phyloP scores from a whole-genome alignment of 305 asterid genomes.

The Rubia tinctorum region DNA sequence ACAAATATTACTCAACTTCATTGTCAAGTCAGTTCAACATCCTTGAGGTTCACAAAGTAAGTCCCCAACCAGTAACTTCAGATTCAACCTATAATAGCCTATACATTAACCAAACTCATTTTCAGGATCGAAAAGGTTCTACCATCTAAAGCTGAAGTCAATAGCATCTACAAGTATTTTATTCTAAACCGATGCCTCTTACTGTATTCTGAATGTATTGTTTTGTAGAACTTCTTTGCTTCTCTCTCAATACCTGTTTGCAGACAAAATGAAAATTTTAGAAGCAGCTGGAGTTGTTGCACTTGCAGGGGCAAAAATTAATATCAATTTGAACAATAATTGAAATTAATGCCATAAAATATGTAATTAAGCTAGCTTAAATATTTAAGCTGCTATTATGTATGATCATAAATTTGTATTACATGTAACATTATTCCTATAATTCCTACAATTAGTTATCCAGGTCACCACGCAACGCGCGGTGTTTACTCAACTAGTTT shows the following conservation, averaged over 20 bases:
- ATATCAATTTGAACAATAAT: no score
- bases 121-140: conserved; percentile 86
- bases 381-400: no score
- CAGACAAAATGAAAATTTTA: conserved; percentile 88
- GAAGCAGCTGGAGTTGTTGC: conserved; percentile 99
- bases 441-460: no score
- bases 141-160: conserved; percentile 68
- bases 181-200: no score
- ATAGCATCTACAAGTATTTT: conserved; percentile 57
- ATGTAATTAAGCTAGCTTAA: no score
- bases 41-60: conserved; percentile 47
- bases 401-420: no score
- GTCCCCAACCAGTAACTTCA: conserved; percentile 34
- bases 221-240: background rate
- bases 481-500: no score
- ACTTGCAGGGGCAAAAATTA: conserved; percentile 91
- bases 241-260: conserved; percentile 75
- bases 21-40: conserved; percentile 84
- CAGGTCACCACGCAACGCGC: no score
- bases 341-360: no score
- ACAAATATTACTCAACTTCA: conserved; percentile 92
- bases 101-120: conserved; percentile 77
- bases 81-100: conserved; percentile 84
- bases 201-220: background rate
- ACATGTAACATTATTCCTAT: no score